Conservation (phyloP, 1,284 basidiomycete genomes). For the Cryptococcus sp. region DNA sequence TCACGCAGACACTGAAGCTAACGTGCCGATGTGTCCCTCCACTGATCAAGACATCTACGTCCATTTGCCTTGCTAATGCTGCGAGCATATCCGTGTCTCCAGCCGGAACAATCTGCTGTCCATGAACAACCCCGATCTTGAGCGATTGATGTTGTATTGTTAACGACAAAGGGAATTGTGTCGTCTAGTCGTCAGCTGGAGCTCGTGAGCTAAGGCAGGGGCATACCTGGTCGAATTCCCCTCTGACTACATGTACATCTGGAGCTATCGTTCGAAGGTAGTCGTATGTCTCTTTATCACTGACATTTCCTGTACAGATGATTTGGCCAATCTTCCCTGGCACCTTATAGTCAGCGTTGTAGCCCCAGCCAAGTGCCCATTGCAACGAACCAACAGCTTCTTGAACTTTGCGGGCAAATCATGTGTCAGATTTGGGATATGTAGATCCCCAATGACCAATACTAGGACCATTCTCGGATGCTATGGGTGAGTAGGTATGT, state of each 20-base stretch:
- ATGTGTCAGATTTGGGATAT: conserved; percentile 79
- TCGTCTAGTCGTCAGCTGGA: conserved; percentile 19
- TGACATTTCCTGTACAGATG: conserved; percentile 94
- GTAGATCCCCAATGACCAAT: conserved; percentile 88
- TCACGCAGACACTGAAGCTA: not conserved
- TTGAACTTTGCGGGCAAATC: conserved; percentile 95
- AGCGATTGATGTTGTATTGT: conserved; percentile 74
- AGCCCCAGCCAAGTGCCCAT: conserved; percentile 15
- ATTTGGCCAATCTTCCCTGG: conserved; percentile 98
- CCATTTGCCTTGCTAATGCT: conserved; percentile 87
- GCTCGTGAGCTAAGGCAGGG: not conserved
- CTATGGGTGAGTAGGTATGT: too few relatives aligned
- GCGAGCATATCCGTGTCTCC: conserved; percentile 87
- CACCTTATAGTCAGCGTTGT: conserved; percentile 46
- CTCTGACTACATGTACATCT: conserved; percentile 86
- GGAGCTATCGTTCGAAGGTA: conserved; percentile 96
- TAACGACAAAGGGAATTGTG: conserved; percentile 71
- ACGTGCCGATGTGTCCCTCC: conserved; percentile 81
- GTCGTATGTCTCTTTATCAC: conserved; percentile 94
- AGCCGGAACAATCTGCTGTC: conserved; percentile 88
- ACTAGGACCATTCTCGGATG: conserved; percentile 79
- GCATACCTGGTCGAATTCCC: conserved; percentile 90
- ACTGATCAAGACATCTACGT: conserved; percentile 90
- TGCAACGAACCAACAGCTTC: conserved; percentile 89
- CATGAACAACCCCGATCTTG: conserved; percentile 88